phyloP scores from a whole-genome alignment of 331 rosid species.

The Saraca asoca region DNA sequence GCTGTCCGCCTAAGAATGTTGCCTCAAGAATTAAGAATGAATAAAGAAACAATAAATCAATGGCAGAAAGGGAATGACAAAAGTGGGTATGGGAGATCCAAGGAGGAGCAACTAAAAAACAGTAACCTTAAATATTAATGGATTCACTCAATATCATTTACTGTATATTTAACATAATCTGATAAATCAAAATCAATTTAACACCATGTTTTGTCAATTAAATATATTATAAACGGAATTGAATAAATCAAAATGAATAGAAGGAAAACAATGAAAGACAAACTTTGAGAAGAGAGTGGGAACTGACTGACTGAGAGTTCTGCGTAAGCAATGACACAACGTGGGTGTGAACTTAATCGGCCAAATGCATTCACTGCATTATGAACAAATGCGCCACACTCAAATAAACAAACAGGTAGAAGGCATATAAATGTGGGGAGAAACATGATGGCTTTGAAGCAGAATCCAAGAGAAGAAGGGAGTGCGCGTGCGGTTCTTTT shows the following conservation, averaged over 20 bases:
- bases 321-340: constrained; percentile 14
- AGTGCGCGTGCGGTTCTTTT: constrained; percentile 35
- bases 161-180: too few relatives aligned
- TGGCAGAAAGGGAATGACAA: constrained; percentile 34
- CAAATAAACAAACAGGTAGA: not conserved
- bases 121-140: too few relatives aligned
- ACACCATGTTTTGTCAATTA: too few relatives aligned
- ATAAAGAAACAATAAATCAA: constrained; percentile 13
- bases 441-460: constrained; percentile 26
- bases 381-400: constrained; percentile 13
- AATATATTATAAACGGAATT: too few relatives aligned
- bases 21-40: not conserved
- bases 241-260: too few relatives aligned
- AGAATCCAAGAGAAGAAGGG: constrained; percentile 11
- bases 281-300: constrained; percentile 40
- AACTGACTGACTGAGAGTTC: not conserved
- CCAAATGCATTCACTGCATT: constrained; percentile 9
- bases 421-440: not conserved
- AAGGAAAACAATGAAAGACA: constrained; percentile 41
- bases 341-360: constrained; percentile 28
- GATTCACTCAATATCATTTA: too few relatives aligned
- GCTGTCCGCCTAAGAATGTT: constrained; percentile 28
- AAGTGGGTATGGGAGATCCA: constrained; percentile 44
- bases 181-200: too few relatives aligned
- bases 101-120: constrained; percentile 5